Base-by-base conservation (phyloP, 2,329 filamentous ascomycete genomes). In the Amylocarpus encephaloides region DNA sequence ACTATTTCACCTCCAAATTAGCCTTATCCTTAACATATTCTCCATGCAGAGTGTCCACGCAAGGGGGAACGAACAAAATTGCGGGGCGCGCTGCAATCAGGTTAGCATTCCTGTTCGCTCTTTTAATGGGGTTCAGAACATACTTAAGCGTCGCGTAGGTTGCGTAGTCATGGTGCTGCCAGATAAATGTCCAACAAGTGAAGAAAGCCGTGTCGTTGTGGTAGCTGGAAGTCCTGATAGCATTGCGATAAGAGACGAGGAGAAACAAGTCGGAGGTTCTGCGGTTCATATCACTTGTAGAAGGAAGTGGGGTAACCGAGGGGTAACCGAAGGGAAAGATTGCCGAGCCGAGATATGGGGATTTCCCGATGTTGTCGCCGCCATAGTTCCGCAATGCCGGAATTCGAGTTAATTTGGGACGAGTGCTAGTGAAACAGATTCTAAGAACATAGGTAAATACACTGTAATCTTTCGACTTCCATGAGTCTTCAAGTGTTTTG, bases 51-150 rank as follows among this genome's bases (percentile, higher is more conserved):
- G n/a, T 6, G 3, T 6, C 10, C n/a, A 42, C 13, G 11, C 13
- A 18, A 34, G 46, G 19, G 48, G 11, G 22, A 30, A 56, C 52
- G 53, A 48, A 60, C 58, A 60, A 60, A 49, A 60, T 55, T 35
- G 57, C 55, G 13, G 58, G 57, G 45, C 48, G 54, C 15, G 49
- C 58, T 51, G 50, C 22, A 46, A 49, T 57, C 43, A 5, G 15
- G 26, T 47, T 33, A 34, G 39, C 13, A 32, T 39, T 2, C 15
- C 18, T n/a, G n/a, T 43, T 54, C 32, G 51, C 48, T 32, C 18
- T 19, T 10, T 4, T 39, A n/a, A 41, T 19, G 15, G 38, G 38
- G 16, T 33, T 34, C 13, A 38, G 16, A 52, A 56, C 53, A 52
- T 55, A 58, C 57, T 53, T n/a, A 58, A 41, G 38, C 55, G 50